Conservation (phyloP, 495 filamentous ascomycete species). For the Neurospora sp. region DNA sequence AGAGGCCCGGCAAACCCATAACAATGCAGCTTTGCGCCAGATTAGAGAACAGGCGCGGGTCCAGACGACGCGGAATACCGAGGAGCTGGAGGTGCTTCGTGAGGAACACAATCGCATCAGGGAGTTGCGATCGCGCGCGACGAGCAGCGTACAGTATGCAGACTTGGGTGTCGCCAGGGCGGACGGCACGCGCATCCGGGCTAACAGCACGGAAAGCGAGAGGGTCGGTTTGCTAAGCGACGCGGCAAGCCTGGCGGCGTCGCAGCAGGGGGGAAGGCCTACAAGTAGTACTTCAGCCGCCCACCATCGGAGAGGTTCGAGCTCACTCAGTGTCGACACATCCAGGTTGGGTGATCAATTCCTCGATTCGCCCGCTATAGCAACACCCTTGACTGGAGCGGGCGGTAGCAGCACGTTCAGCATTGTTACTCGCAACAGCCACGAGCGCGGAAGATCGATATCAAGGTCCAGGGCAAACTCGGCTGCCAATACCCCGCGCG, state of each 20-base stretch:
- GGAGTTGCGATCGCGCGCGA: conserved; percentile 56
- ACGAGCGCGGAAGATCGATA: background rate
- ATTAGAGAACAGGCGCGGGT: conserved; percentile 36
- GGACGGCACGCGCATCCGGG: conserved; percentile 79
- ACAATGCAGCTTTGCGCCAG: conserved; percentile 51
- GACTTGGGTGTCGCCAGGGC: conserved; percentile 78
- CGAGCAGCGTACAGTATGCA: conserved; percentile 78
- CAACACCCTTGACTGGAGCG: conserved; percentile 4
- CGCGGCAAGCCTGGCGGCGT: conserved; percentile 47
- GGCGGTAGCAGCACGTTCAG: conserved; percentile 15
- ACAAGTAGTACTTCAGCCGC: background rate
- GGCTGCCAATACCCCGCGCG: conserved; percentile 17
- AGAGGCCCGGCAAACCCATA: conserved; percentile 61
- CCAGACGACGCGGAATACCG: conserved; percentile 22
- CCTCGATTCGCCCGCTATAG: conserved; percentile 12
- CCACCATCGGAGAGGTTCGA: conserved; percentile 31
- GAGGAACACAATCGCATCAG: conserved; percentile 56
- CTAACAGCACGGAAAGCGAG: conserved; percentile 71
- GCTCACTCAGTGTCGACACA: conserved; percentile 41
- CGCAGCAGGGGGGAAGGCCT: background rate
- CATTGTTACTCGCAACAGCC: conserved; percentile 1
- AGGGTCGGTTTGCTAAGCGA: conserved; percentile 61
- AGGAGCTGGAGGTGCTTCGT: conserved; percentile 43
- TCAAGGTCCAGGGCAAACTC: conserved; percentile 22
- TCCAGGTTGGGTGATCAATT: conserved; percentile 8